phyloP scores from a whole-genome alignment of 2,329 filamentous ascomycete species.

The Plectosphaerella sp. region DNA sequence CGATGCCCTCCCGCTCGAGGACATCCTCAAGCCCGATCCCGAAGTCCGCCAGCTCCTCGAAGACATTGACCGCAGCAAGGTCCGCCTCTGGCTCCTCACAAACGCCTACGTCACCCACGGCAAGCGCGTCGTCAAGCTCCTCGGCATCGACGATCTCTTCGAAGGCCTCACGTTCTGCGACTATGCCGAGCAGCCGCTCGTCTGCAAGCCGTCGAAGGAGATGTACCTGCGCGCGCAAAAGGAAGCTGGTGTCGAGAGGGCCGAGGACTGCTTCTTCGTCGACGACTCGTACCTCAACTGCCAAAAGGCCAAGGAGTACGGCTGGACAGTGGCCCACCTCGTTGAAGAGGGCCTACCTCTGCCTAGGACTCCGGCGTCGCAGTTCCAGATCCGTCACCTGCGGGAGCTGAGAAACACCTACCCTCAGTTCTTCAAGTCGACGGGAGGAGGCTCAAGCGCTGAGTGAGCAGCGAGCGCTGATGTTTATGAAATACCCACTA shows the following conservation, averaged over 20 bases:
- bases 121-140: conserved; percentile 71
- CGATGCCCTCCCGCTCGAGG: conserved; percentile 84
- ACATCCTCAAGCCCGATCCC: conserved; percentile 74
- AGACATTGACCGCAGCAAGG: conserved; percentile 78
- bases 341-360: conserved; percentile 69
- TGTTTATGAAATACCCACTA: too few relatives aligned
- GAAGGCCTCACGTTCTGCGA: conserved; percentile 95
- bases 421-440: conserved; percentile 77
- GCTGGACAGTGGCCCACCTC: conserved; percentile 84
- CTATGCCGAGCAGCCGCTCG: conserved; percentile 66
- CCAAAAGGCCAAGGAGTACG: conserved; percentile 67
- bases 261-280: conserved; percentile 83
- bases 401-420: conserved; percentile 72
- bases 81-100: conserved; percentile 90
- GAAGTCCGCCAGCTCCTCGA: conserved; percentile 70
- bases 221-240: conserved; percentile 89
- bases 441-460: neutral
- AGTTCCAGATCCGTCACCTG: conserved; percentile 71
- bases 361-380: conserved; percentile 61
- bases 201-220: conserved; percentile 80
- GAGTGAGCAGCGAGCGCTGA: too few relatives aligned
- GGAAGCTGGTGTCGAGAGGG: conserved; percentile 67
- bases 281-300: conserved; percentile 89
- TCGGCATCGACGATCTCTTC: conserved; percentile 83
- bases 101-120: conserved; percentile 93